Base-by-base conservation (phyloP, 805 yeast genomes). In the Novakomyces olei region DNA sequence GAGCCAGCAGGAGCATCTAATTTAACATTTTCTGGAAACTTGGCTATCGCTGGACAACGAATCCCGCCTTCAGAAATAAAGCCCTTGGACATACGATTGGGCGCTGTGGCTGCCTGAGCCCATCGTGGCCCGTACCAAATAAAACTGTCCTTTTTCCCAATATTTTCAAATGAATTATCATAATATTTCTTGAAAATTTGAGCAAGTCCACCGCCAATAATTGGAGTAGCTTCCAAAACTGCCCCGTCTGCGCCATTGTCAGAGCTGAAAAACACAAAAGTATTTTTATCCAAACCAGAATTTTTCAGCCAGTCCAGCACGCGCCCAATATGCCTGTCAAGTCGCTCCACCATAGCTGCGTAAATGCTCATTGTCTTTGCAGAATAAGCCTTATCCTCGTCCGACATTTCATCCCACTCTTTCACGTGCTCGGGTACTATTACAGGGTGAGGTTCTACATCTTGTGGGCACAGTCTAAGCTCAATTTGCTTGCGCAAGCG, bases 171-270 rank as follows among this genome's bases (percentile, higher is more conserved):
- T 1, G 49, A 34, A 42, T 65, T 66, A 42, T 65, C 44, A 45
- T 53, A 65, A 36, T 55, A 41, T n/a, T n/a, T n/a, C n/a, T n/a
- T n/a, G n/a, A n/a, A n/a, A n/a, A n/a, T n/a, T n/a, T n/a, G n/a
- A n/a, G n/a, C n/a, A n/a, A n/a, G n/a, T n/a, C n/a, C 25, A 8
- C 29, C 30, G 20, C 51, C 49, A 3, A 48, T 37, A 29, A 64
- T 45, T 2, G 75, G 72, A 41, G 64, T 48, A 2, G 70, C 72
- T 39, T 67, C 72, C 48, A 65, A 51, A 32, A 65, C 48, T 58
- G 65, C 60, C 10, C 74, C 71, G 44, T 69, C 74, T 4, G 74
- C 74, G 16, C 74, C 75, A 44, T 69, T 69, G 46, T 69, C 74
- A 3, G 72, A 65, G 61, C 67, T 63, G 50, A 69, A 69, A 22